phyloP scores from a whole-genome alignment of 2,329 filamentous ascomycete genomes.

The Trichophaea hybrida region DNA sequence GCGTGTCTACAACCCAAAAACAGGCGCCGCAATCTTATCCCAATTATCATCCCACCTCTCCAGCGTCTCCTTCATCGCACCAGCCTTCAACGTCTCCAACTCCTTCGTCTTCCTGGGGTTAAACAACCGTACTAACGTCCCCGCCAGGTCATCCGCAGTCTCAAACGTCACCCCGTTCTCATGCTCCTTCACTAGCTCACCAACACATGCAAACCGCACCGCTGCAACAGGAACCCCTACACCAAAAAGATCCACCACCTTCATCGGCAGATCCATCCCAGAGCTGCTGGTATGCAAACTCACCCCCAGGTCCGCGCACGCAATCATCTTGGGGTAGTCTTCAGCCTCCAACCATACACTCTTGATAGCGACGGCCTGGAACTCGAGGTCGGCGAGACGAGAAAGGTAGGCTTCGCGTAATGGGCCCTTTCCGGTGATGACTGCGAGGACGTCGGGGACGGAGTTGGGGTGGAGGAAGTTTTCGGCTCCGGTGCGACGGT shows the following conservation, averaged over 20 bases:
- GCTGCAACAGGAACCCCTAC: slow-evolving; percentile 83
- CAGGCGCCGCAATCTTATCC: slow-evolving; percentile 62
- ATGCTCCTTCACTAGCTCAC: slow-evolving; percentile 77
- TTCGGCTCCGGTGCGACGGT: slow-evolving; percentile 31
- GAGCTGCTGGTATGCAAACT: slow-evolving; percentile 87
- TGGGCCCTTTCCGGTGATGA: slow-evolving; percentile 91
- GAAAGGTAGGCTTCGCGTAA: slow-evolving; percentile 61
- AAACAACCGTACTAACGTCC: slow-evolving; percentile 44
- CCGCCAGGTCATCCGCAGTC: slow-evolving; percentile 31
- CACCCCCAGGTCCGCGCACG: slow-evolving; percentile 74
- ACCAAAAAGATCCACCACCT: slow-evolving; percentile 98
- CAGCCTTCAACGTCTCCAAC: slow-evolving; percentile 47
- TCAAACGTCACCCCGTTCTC: slow-evolving; percentile 77
- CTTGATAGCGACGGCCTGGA: slow-evolving; percentile 55
- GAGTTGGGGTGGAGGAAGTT: slow-evolving; percentile 28
- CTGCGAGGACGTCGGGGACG: slow-evolving; percentile 57
- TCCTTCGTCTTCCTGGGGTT: slow-evolving; percentile 38
- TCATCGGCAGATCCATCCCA: slow-evolving; percentile 95
- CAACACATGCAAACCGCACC: slow-evolving; percentile 71
- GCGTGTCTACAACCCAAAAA: slow-evolving; percentile 39
- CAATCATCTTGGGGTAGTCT: slow-evolving; percentile 74
- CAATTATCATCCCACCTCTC: slow-evolving; percentile 86
- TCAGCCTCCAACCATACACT: slow-evolving; percentile 74
- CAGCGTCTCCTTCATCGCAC: slow-evolving; percentile 52
- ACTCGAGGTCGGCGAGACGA: slow-evolving; percentile 48